phyloP scores from a whole-genome alignment of 768 basidiomycete species.

The Leccinum disarticulatum region DNA sequence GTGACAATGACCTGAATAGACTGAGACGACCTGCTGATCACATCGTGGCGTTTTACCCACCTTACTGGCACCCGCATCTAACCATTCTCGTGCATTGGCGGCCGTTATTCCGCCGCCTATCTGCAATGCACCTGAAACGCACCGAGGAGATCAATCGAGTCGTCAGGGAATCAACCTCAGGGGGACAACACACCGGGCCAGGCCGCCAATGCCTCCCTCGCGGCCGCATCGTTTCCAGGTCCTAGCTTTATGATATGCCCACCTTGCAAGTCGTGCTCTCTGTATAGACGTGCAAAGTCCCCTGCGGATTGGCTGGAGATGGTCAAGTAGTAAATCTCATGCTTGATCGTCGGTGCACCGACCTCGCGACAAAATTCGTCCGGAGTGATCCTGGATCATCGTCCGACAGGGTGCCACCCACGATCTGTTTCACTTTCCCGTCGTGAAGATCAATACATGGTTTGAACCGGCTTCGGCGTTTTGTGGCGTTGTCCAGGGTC shows the following conservation, averaged over 20 bases:
- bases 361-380: constrained; percentile 94
- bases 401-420: constrained; percentile 90
- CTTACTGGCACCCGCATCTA: constrained; percentile 89
- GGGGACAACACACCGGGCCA: constrained; percentile 66
- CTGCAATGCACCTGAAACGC: constrained; percentile 67
- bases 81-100: constrained; percentile 79
- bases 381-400: constrained; percentile 54
- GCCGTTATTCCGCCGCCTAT: constrained; percentile 91
- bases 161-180: constrained; percentile 4
- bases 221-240: constrained; percentile 85
- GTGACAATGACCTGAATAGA: constrained; percentile 88
- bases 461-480: constrained; percentile 56
- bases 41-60: constrained; percentile 37
- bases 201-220: constrained; percentile 72
- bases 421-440: constrained; percentile 97
- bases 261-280: constrained; percentile 63
- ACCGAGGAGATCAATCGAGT: constrained; percentile 5
- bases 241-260: constrained; percentile 98
- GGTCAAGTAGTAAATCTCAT: constrained; percentile 5
- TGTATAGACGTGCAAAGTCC: constrained; percentile 81
- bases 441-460: constrained; percentile 98
- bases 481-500: constrained; percentile 4
- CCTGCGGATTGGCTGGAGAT: constrained; percentile 66
- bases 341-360: constrained; percentile 3
- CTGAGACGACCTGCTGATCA: constrained; percentile 7